Percentiles rank a stretch among this genome's conserved stretches.
These are phyloP conservation scores for Fraxinus albicans DNA, from an alignment of 305 asterid species.

Conservation along the genomic window DNA sequence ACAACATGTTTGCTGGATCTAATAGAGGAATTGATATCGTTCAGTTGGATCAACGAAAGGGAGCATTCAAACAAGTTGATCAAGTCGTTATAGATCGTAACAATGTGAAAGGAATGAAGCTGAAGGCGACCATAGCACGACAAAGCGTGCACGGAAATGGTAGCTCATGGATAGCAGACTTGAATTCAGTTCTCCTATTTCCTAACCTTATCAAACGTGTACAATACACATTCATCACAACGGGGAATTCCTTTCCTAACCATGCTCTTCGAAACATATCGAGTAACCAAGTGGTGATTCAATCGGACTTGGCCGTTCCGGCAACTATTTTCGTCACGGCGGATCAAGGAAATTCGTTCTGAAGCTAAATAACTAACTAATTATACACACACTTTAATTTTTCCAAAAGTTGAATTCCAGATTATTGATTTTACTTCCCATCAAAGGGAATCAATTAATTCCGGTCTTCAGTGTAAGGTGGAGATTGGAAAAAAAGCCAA, in stretches of 20 bases:
- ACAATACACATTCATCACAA: conserved; percentile 57
- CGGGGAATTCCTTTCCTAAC: conserved; percentile 43
- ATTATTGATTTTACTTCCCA: neutral
- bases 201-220: conserved; percentile 59
- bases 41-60: conserved; percentile 46
- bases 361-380: conserved; percentile 12
- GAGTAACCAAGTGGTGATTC: conserved; percentile 54
- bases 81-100: conserved; percentile 67
- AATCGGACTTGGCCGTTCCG: conserved; percentile 46
- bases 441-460: neutral
- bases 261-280: conserved; percentile 62
- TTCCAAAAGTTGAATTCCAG: neutral
- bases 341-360: conserved; percentile 53
- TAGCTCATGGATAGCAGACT: conserved; percentile 65
- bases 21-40: conserved; percentile 52
- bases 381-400: neutral
- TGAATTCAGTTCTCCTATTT: conserved; percentile 62
- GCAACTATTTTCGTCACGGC: conserved; percentile 60
- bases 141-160: conserved; percentile 47
- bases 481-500: neutral
- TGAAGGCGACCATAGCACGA: conserved; percentile 63
- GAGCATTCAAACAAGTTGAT: conserved; percentile 46
- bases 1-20: conserved; percentile 79
- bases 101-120: conserved; percentile 60
- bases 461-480: neutral